Evolutionary conservation across 1,284 basidiomycete genomes (phyloP).

Genomic region (Leucocoprinus gongylophorus): DNA sequence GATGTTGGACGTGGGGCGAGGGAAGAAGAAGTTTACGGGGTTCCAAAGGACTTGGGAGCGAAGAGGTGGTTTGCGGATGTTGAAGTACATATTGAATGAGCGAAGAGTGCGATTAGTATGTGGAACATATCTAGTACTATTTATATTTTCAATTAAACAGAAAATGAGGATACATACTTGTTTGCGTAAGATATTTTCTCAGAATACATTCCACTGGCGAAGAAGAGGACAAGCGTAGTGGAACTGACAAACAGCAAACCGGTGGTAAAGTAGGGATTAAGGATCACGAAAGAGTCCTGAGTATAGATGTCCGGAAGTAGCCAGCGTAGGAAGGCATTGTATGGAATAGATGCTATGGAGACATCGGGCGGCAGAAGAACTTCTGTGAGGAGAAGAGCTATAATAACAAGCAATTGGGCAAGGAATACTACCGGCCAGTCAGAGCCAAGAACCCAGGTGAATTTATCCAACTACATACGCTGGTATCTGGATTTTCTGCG

Average conservation of each 20-base stretch:
- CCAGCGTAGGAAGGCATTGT: conserved; percentile 43
- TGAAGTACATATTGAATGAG: conserved; percentile 95
- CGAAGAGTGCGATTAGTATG: conserved; percentile 91
- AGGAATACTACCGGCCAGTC: conserved; percentile 58
- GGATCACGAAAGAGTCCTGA: conserved; percentile 35
- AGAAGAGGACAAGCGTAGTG: conserved; percentile 91
- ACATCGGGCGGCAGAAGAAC: conserved; percentile 59
- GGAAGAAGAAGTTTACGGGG: conserved; percentile 59
- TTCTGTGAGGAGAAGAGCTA: conserved; percentile 66
- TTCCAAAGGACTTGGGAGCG: conserved; percentile 55
- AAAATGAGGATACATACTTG: conserved; percentile 49
- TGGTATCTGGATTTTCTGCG: conserved; percentile 83
- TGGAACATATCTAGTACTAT: conserved; percentile 75
- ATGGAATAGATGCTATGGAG: conserved; percentile 59
- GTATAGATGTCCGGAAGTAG: conserved; percentile 46
- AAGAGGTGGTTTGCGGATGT: conserved; percentile 76
- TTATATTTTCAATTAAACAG: no score
- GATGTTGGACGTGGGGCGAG: conserved; percentile 30
- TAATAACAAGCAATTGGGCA: conserved; percentile 57
- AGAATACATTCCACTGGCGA: conserved; percentile 92
- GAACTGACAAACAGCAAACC: conserved; percentile 79
- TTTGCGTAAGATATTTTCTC: conserved; percentile 97
- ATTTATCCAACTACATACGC: conserved; percentile 44
- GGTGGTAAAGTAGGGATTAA: conserved; percentile 67
- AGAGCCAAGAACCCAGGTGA: background rate